Evolutionary conservation across 768 basidiomycete genomes (phyloP), one percentile per base, ranked within the genome.

Genomic region (Psilocybe subaeruginosa): DNA sequence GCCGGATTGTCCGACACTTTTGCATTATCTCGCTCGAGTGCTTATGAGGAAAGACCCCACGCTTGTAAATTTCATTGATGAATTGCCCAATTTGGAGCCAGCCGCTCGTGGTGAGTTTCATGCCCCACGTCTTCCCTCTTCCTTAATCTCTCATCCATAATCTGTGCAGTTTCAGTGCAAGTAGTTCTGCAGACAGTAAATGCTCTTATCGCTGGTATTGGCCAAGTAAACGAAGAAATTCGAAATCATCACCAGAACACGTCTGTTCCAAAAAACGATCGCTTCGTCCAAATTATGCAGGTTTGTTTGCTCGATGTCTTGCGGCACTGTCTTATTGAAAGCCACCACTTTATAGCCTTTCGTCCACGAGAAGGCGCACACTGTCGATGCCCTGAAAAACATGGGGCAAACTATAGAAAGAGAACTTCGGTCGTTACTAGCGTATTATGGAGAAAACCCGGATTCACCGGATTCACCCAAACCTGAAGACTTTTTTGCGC

Each of bases 21-120:
- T 97, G 11, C 95, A 97, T 72, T 97, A 94, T 70, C 72, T 97
- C n/a, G 93, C 92, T 11, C 82, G 84, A 50, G 82, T 91, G 5
- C 78, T 97, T 14, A 67, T 91, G 59, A 83, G 88, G 31, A 82
- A 81, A 5, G 88, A 95, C 68, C 83, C 90, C 0, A 76, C 80
- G 0, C 71, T 93, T 11, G 76, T 90, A 4, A 80, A 80, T 16
- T 96, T 95, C 72, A 82, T 92, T 3, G 89, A 93, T 27, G 95
- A 96, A 11, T 74, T 93, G 66, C 89, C 92, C 1, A 88, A 86
- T 69, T 66, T 97, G 2, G 93, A 95, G 70, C 85, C 92, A 3
- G 95, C 93, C 8, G 90, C 93, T 19, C 82, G 93, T 66, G 79
- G 95, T 93, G 68, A 65, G 82, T 14, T 29, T n/a, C 23, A 23